These are phyloP conservation scores for Naganishia albida DNA, from an alignment of 1,284 basidiomycete species.

Conservation along the genomic window DNA sequence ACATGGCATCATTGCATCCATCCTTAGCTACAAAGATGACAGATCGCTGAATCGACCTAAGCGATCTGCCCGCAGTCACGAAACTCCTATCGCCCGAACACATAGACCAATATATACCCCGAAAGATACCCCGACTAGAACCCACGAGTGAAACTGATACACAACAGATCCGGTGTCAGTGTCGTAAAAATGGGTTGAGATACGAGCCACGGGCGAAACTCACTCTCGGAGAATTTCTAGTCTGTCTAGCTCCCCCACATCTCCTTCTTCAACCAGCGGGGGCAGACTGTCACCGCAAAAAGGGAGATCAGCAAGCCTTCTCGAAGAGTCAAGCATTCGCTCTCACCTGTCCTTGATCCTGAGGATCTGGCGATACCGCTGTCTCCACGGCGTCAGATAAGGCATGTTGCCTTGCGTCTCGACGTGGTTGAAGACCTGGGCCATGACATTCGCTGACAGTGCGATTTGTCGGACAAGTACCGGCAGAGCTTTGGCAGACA, in stretches of 20 bases:
- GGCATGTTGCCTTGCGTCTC: constrained; percentile 72
- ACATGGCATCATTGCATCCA: too few relatives aligned
- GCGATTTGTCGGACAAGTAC: constrained; percentile 81
- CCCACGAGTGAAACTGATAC: constrained; percentile 31
- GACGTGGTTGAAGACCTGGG: constrained; percentile 76
- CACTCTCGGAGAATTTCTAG: constrained; percentile 27
- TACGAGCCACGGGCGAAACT: neutral
- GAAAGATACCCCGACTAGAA: neutral
- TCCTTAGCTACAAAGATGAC: too few relatives aligned
- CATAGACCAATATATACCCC: neutral
- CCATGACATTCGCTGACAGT: constrained; percentile 82
- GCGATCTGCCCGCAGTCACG: neutral
- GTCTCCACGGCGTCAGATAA: constrained; percentile 85
- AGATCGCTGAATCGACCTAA: too few relatives aligned
- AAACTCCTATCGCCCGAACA: neutral
- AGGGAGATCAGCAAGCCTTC: neutral
- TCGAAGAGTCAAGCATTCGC: neutral
- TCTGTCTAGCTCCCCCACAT: constrained; percentile 15
- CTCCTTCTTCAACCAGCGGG: constrained; percentile 12
- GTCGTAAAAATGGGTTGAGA: neutral
- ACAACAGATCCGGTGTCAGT: neutral
- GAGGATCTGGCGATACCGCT: constrained; percentile 74
- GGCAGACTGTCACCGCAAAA: constrained; percentile 26
- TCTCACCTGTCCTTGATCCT: constrained; percentile 58
- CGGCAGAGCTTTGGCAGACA: constrained; percentile 80